Percentiles rank a stretch among this genome's conserved stretches.
Conservation (phyloP, 371 early-diverging fungal genomes). For the Dichotomocladium elegans region DNA sequence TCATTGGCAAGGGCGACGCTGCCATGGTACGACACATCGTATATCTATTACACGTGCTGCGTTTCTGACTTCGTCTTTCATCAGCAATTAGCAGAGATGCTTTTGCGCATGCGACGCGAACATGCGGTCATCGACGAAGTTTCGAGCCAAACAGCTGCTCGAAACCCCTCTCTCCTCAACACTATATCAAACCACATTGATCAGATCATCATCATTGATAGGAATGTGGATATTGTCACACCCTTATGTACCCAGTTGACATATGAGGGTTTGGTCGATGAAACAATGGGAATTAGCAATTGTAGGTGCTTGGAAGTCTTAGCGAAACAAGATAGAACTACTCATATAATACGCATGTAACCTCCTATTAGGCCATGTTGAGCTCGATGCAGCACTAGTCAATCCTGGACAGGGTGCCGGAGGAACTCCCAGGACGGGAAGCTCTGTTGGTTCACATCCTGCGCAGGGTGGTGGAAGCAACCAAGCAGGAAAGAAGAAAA, state of each 20-base stretch:
- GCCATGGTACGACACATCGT: conserved; percentile 67
- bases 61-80: not conserved
- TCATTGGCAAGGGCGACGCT: conserved; percentile 86
- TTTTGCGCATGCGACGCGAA: conserved; percentile 82
- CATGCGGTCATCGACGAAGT: conserved; percentile 57
- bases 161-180: conserved; percentile 33
- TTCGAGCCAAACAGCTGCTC: conserved; percentile 35
- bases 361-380: conserved; percentile 55
- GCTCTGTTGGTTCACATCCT: no score
- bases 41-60: no score
- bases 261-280: conserved; percentile 91
- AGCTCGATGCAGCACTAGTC: conserved; percentile 50
- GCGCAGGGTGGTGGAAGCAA: no score
- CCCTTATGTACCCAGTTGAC: conserved; percentile 92
- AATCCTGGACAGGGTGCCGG: conserved; percentile 29
- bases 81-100: conserved; percentile 72
- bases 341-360: not conserved
- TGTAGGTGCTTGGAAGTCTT: conserved; percentile 30
- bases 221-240: conserved; percentile 85
- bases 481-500: conserved; percentile 62
- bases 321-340: not conserved
- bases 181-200: conserved; percentile 73
- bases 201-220: conserved; percentile 87
- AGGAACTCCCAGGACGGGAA: conserved; percentile 12
- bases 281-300: conserved; percentile 65